Evolutionary conservation across 192 early-diverging fungal genomes (phyloP).

Genomic region (Phycomyces nitens): DNA sequence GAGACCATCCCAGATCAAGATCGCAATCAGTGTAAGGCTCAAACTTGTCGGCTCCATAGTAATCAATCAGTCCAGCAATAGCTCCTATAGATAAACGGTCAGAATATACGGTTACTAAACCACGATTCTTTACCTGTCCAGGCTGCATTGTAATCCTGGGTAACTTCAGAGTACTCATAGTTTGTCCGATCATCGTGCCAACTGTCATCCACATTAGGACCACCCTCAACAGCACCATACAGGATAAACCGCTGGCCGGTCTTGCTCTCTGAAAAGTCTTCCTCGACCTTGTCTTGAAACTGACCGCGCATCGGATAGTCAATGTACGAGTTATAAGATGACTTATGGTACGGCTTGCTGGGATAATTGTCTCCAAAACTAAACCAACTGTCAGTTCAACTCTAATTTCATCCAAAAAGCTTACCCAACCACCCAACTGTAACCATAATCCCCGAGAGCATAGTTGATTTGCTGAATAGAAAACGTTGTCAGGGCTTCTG

Average conservation of each 20-base stretch:
- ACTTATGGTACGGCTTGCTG: slow-evolving; percentile 47
- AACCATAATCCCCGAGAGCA: slow-evolving; percentile 48
- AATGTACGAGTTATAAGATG: slow-evolving; percentile 50
- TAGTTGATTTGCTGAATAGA: slow-evolving; percentile 53
- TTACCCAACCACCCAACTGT: slow-evolving; percentile 46
- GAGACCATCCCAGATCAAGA: slow-evolving; percentile 35
- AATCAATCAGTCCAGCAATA: slow-evolving; percentile 38
- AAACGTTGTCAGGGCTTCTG: slow-evolving; percentile 31
- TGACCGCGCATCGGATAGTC: slow-evolving; percentile 51
- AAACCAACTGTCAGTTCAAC: not conserved
- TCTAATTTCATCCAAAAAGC: not conserved
- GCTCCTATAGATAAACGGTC: not conserved
- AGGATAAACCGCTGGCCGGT: slow-evolving; percentile 46
- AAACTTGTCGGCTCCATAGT: slow-evolving; percentile 29
- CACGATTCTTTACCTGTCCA: slow-evolving; percentile 21
- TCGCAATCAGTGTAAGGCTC: slow-evolving; percentile 37
- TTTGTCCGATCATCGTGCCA: slow-evolving; percentile 47
- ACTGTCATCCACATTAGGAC: slow-evolving; percentile 51
- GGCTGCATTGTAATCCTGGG: slow-evolving; percentile 39
- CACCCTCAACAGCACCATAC: slow-evolving; percentile 56
- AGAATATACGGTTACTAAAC: not conserved
- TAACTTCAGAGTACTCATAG: slow-evolving; percentile 53
- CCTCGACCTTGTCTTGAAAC: slow-evolving; percentile 40
- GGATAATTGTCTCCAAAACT: slow-evolving; percentile 50
- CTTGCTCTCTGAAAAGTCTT: slow-evolving; percentile 40